Percentiles rank a stretch among this genome's conserved stretches.
These are phyloP conservation scores for Apiospora marii DNA, from an alignment of 2,329 filamentous ascomycete genomes.

Conservation along the genomic window DNA sequence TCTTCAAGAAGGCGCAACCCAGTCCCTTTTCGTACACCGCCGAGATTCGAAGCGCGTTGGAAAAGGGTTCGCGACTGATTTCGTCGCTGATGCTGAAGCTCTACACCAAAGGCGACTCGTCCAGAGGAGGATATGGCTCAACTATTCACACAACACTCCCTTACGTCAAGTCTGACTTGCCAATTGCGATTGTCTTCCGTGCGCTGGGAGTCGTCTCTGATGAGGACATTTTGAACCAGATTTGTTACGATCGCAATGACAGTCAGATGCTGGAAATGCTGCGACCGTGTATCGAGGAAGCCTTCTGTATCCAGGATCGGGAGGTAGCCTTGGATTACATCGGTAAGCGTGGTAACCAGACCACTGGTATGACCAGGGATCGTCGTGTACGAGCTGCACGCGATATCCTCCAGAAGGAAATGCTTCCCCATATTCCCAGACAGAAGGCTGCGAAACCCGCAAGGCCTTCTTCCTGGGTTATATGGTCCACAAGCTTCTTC, in stretches of 20 bases:
- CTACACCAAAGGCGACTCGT: constrained; percentile 81
- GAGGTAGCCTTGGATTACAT: constrained; percentile 96
- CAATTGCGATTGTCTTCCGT: constrained; percentile 94
- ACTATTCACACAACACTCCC: constrained; percentile 91
- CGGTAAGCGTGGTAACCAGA: constrained; percentile 81
- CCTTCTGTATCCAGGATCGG: constrained; percentile 93
- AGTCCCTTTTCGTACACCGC: constrained; percentile 92
- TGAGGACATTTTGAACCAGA: constrained; percentile 97
- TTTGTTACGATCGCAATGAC: constrained; percentile 94
- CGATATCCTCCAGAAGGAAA: constrained; percentile 96
- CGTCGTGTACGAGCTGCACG: constrained; percentile 91
- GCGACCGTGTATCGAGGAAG: constrained; percentile 96
- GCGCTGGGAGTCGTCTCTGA: constrained; percentile 96
- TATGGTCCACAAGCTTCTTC: constrained; percentile 96
- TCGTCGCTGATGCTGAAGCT: constrained; percentile 93
- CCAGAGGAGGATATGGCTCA: constrained; percentile 82
- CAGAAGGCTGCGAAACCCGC: constrained; percentile 90
- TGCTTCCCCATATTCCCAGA: constrained; percentile 96
- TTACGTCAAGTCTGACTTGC: constrained; percentile 92
- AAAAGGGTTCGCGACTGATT: constrained; percentile 94
- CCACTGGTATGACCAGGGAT: constrained; percentile 78
- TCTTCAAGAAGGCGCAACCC: constrained; percentile 97
- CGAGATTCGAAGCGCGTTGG: constrained; percentile 94
- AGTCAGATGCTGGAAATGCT: constrained; percentile 98
- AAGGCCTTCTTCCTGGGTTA: constrained; percentile 99